phyloP scores from a whole-genome alignment of 305 asterid species.

The Fraxinus albicans region DNA sequence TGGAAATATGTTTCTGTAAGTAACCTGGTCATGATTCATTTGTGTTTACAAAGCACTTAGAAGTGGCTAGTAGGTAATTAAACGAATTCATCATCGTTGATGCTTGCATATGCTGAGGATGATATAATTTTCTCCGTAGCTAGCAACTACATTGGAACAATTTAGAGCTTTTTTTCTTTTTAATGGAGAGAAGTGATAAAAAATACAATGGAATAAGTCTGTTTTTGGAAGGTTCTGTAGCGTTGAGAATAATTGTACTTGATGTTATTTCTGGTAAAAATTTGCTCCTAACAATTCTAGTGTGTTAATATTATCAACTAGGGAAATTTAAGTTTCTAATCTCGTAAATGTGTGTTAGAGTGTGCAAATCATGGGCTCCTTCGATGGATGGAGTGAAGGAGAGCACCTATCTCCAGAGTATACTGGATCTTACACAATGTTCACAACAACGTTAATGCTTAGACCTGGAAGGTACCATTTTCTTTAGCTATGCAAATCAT shows the following conservation, averaged over 20 bases:
- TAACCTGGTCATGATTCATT: neutral
- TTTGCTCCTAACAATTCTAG: neutral
- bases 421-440: constrained; percentile 58
- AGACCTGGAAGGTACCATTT: constrained; percentile 77
- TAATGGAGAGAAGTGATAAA: no score
- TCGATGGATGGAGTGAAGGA: constrained; percentile 87
- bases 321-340: constrained; percentile 6
- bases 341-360: constrained; percentile 42
- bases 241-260: neutral
- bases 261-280: neutral
- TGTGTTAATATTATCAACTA: neutral
- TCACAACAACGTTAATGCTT: constrained; percentile 72
- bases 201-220: no score
- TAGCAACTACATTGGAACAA: no score
- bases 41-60: neutral
- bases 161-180: no score
- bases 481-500: neutral
- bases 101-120: neutral
- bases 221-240: neutral
- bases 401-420: constrained; percentile 82
- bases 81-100: neutral
- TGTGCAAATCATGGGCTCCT: constrained; percentile 94
- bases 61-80: neutral
- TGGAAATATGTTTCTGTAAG: neutral
- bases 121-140: no score